Evolutionary conservation across 2,329 filamentous ascomycete genomes (phyloP), one percentile per base, ranked within the genome.

Genomic region (Achaetomium macrosporum): DNA sequence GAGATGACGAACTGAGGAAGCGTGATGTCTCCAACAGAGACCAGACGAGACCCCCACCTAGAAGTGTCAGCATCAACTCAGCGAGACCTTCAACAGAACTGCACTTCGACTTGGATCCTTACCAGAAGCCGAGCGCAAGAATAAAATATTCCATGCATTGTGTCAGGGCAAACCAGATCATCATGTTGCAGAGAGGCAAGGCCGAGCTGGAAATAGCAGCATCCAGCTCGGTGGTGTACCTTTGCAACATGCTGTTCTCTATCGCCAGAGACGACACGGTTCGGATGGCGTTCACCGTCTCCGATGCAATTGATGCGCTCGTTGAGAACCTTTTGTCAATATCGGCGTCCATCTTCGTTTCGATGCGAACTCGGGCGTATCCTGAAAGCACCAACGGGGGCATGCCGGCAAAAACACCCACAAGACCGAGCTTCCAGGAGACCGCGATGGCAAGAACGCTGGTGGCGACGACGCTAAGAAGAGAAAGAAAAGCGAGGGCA

Each of bases 401-500:
- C 5, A 74, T 58, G 0, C 70, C 68, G 5, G 62, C 76, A 45
- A 73, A 69, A 6, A 77, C 69, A n/a, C 74, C 68, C 2, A 77
- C 74, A 3, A 79, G 59, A 0, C 73, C 74, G 8, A 79, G 60
- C 45, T 74, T 77, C 75, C 74, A 79, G 13, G 69, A 70, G 47
- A 70, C 66, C 1, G 64, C 70, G 9, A 80, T 66, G 0, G 70
- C 70, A 1, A 81, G 57, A 11, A 76, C 64, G 50, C 65, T 66
- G 54, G 68, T 71, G 0, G 68, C 64, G 13, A 65, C 50, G 12
- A 75, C 56, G 33, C 70, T 73, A 20, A 74, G 54, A 1, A 69
- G 55, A 1, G 68, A 61, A 33, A 72, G 67, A 10, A 71, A 15
- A 29, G 73, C 68, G 2, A 73, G 64, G 1, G 63, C 70, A 20